Percentiles rank a stretch among this genome's conserved stretches.
phyloP scores from a whole-genome alignment of 306 rosid genomes.

The Luffa acutangula region DNA sequence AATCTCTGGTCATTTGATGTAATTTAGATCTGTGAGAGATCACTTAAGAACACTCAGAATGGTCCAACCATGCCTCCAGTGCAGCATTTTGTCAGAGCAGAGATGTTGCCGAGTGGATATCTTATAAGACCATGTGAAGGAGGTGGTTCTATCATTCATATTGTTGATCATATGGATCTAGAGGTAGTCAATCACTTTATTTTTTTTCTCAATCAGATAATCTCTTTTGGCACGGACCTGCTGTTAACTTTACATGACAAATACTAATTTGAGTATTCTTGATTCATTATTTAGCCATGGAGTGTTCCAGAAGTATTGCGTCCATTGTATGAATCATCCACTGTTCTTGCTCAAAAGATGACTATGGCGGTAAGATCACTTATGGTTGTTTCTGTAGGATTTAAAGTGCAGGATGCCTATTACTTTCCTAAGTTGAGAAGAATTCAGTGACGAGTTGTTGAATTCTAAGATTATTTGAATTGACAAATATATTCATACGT shows the following conservation, averaged over 20 bases:
- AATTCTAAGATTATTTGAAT: background rate
- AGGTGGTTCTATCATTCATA: constrained; percentile 92
- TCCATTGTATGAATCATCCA: constrained; percentile 82
- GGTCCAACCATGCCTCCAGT: constrained; percentile 97
- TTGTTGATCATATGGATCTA: constrained; percentile 89
- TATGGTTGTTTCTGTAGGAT: background rate
- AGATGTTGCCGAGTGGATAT: constrained; percentile 91
- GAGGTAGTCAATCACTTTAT: constrained; percentile 36
- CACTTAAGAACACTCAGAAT: constrained; percentile 90
- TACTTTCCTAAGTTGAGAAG: background rate
- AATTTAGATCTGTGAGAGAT: constrained; percentile 71
- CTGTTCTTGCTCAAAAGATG: constrained; percentile 84
- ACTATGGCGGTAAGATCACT: constrained; percentile 74
- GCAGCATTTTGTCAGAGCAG: constrained; percentile 95
- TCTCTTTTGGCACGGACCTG: background rate
- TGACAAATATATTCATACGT: background rate
- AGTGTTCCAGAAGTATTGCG: constrained; percentile 95
- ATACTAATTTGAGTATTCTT: constrained; percentile 10
- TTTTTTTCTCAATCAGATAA: background rate
- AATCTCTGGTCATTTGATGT: constrained; percentile 4
- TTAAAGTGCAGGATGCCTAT: background rate
- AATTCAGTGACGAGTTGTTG: background rate
- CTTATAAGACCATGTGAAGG: constrained; percentile 95
- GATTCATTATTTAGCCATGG: constrained; percentile 56
- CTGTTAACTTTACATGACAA: background rate